Evolutionary conservation across 2,329 filamentous ascomycete species (phyloP).

Genomic region (Raffaelea ambrosiae): DNA sequence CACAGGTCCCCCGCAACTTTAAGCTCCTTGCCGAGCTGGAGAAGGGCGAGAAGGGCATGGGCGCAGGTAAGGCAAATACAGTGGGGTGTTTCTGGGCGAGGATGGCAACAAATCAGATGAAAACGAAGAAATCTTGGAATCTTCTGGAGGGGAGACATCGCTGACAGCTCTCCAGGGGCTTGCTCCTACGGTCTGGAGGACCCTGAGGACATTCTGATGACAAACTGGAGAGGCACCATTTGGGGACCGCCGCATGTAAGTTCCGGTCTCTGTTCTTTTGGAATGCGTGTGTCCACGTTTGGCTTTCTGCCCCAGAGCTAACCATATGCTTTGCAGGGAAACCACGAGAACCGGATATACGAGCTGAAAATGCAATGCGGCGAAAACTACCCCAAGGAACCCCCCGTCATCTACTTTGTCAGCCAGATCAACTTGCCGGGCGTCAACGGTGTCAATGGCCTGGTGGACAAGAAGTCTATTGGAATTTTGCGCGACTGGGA

Average conservation of each 20-base stretch:
- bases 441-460: constrained; percentile 69
- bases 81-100: too few species aligned
- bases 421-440: constrained; percentile 96
- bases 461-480: constrained; percentile 77
- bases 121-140: too few species aligned
- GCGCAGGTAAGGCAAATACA: constrained; percentile 54
- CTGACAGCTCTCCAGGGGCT: constrained; percentile 54
- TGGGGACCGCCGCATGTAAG: constrained; percentile 90
- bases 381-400: constrained; percentile 76
- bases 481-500: constrained; percentile 86
- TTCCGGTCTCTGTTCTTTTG: constrained; percentile 10
- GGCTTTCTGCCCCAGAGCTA: not conserved
- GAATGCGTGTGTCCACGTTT: too few species aligned
- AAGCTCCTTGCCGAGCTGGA: constrained; percentile 94
- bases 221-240: constrained; percentile 97
- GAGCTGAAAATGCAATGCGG: constrained; percentile 96
- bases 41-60: constrained; percentile 96
- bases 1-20: constrained; percentile 85
- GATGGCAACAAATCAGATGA: too few species aligned
- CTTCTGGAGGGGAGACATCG: too few species aligned
- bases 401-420: constrained; percentile 85
- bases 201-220: constrained; percentile 91
- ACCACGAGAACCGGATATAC: constrained; percentile 97
- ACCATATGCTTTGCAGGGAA: constrained; percentile 64
- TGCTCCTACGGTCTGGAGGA: constrained; percentile 96